A percentile compares a stretch with the other conserved stretches of the same genome.
Evolutionary conservation across 2,329 filamentous ascomycete genomes (phyloP).

Genomic region (Aspergillus pseudoviridinutans): DNA sequence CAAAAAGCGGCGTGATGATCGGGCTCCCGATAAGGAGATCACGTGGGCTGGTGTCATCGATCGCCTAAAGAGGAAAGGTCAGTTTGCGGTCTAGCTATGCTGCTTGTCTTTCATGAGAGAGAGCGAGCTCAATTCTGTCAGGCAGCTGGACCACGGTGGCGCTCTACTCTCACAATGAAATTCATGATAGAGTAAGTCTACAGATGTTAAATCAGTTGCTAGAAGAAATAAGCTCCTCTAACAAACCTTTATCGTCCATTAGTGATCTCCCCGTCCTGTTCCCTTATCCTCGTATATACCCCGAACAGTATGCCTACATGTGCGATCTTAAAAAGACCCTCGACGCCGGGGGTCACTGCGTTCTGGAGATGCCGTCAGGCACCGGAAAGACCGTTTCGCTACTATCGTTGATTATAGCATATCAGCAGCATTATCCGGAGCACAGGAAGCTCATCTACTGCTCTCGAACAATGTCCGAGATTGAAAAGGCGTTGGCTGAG

Average conservation of each 20-base stretch:
- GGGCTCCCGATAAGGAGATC: slow-evolving; percentile 28
- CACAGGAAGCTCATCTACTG: slow-evolving; percentile 97
- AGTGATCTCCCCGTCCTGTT: slow-evolving; percentile 68
- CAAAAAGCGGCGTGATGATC: slow-evolving; percentile 8
- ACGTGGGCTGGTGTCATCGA: slow-evolving; percentile 33
- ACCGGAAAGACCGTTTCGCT: slow-evolving; percentile 97
- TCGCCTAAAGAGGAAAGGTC: slow-evolving; percentile 30
- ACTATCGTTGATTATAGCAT: slow-evolving; percentile 90
- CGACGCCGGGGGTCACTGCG: slow-evolving; percentile 90
- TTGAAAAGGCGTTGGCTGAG: slow-evolving; percentile 93
- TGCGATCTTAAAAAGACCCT: slow-evolving; percentile 83
- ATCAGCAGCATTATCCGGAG: slow-evolving; percentile 90
- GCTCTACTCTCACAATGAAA: slow-evolving; percentile 57
- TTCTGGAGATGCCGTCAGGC: slow-evolving; percentile 97
- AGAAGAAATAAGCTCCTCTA: slow-evolving; percentile 5
- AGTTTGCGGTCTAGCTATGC: slow-evolving; percentile 15
- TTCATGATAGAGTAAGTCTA: slow-evolving; percentile 67
- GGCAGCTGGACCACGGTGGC: slow-evolving; percentile 14
- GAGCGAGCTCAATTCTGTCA: slow-evolving; percentile 8
- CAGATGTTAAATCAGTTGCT: not conserved
- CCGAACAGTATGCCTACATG: slow-evolving; percentile 76
- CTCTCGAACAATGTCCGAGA: slow-evolving; percentile 99
- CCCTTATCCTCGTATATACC: slow-evolving; percentile 71
- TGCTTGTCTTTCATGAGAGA: not conserved
- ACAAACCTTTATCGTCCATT: slow-evolving; percentile 1